phyloP scores from a whole-genome alignment of 805 yeast genomes.

The Saccharomyces eubayanus region DNA sequence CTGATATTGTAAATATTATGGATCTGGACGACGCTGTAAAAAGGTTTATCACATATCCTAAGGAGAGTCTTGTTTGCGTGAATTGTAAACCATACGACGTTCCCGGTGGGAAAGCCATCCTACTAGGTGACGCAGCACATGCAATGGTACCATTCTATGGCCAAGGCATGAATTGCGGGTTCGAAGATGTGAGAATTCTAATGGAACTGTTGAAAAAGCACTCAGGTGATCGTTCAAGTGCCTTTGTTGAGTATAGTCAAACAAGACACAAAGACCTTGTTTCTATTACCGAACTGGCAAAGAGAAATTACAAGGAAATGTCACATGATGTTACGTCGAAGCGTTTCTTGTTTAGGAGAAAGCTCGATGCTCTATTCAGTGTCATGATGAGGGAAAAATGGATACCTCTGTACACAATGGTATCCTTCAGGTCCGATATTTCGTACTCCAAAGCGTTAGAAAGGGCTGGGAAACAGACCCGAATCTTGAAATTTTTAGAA shows the following conservation, averaged over 20 bases:
- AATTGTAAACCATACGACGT: constrained; percentile 63
- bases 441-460: constrained; percentile 61
- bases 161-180: constrained; percentile 94
- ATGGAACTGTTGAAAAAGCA: constrained; percentile 40
- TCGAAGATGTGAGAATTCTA: constrained; percentile 76
- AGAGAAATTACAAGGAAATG: constrained; percentile 81
- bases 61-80: constrained; percentile 71
- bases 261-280: constrained; percentile 56
- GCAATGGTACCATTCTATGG: constrained; percentile 98
- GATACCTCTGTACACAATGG: constrained; percentile 89
- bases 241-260: constrained; percentile 48
- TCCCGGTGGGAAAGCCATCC: constrained; percentile 46
- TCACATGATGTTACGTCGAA: constrained; percentile 64
- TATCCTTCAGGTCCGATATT: constrained; percentile 78
- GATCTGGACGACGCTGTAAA: constrained; percentile 46
- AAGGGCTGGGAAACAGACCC: constrained; percentile 46
- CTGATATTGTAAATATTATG: constrained; percentile 64
- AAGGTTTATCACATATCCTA: constrained; percentile 53
- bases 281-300: constrained; percentile 71
- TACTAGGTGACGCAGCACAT: constrained; percentile 92
- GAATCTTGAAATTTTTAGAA: constrained; percentile 34
- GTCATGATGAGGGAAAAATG: constrained; percentile 51
- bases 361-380: constrained; percentile 58
- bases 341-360: constrained; percentile 55
- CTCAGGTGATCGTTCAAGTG: constrained; percentile 35